phyloP scores from a whole-genome alignment of 768 basidiomycete genomes.

The Rossbeevera mucosa region DNA sequence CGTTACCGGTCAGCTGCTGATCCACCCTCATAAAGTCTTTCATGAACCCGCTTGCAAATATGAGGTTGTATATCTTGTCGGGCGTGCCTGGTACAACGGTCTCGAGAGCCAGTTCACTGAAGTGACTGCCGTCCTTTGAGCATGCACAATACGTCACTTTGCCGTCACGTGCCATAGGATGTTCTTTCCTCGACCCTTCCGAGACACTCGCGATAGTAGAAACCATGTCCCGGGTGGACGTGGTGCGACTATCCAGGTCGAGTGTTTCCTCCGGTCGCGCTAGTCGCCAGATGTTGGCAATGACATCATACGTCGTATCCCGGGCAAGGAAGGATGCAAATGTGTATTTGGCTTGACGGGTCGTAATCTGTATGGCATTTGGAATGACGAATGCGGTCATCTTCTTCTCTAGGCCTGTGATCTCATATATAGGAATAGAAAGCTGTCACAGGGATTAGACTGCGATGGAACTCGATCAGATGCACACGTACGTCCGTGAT shows the following conservation, averaged over 20 bases:
- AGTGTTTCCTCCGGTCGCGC: constrained; percentile 63
- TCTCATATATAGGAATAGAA: constrained; percentile 83
- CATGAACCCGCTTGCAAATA: constrained; percentile 94
- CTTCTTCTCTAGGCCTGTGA: constrained; percentile 85
- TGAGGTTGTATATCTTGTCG: constrained; percentile 91
- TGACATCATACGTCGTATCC: constrained; percentile 94
- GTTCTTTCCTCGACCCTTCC: constrained; percentile 11
- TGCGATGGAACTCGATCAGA: not conserved
- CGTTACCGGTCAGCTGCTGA: constrained; percentile 82
- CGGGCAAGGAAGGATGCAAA: constrained; percentile 96
- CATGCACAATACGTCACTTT: constrained; percentile 75
- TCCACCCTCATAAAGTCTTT: constrained; percentile 90
- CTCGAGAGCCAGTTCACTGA: constrained; percentile 70
- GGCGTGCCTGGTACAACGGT: constrained; percentile 82
- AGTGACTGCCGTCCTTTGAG: constrained; percentile 65
- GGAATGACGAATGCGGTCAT: constrained; percentile 99
- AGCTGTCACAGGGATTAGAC: constrained; percentile 45
- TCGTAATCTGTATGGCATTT: constrained; percentile 90
- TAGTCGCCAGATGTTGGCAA: constrained; percentile 92
- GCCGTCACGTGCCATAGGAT: constrained; percentile 18
- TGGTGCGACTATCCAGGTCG: constrained; percentile 19
- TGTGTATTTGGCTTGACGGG: constrained; percentile 77
- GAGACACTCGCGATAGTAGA: constrained; percentile 17
- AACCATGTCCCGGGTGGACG: constrained; percentile 17
- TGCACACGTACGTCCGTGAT: constrained; percentile 78